Percentiles rank a stretch among this genome's conserved stretches.
Evolutionary conservation across 179 eudicot genomes (phyloP).

Genomic region (Vitellaria paradoxa): DNA sequence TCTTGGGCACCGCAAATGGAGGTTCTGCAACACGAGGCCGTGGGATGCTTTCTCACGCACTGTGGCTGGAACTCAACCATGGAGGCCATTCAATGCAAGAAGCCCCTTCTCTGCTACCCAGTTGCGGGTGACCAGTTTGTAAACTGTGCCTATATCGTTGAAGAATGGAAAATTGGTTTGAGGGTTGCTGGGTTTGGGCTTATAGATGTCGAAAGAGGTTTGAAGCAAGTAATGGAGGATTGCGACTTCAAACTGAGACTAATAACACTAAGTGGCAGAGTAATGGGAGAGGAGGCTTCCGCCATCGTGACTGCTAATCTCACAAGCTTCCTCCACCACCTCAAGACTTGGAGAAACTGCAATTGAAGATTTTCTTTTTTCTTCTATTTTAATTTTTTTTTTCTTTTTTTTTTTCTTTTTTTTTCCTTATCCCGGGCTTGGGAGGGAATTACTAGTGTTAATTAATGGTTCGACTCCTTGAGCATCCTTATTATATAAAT

Average conservation of each 20-base stretch:
- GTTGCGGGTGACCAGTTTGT: slow-evolving; percentile 77
- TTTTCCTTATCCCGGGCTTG: too few relatives aligned
- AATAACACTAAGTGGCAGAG: slow-evolving; percentile 34
- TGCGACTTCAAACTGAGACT: slow-evolving; percentile 36
- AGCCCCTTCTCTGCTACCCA: slow-evolving; percentile 59
- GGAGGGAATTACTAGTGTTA: too few relatives aligned
- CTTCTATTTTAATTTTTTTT: too few relatives aligned
- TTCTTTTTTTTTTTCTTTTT: too few relatives aligned
- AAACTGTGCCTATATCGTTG: slow-evolving; percentile 60
- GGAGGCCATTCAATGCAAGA: slow-evolving; percentile 66
- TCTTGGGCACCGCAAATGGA: slow-evolving; percentile 87
- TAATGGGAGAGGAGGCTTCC: slow-evolving; percentile 49
- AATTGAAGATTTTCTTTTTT: too few relatives aligned
- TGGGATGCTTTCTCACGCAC: slow-evolving; percentile 77
- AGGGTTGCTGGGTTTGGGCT: slow-evolving; percentile 37
- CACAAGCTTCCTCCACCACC: slow-evolving; percentile 31
- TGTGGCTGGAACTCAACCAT: slow-evolving; percentile 92
- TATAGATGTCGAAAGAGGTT: slow-evolving; percentile 35
- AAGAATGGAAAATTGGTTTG: slow-evolving; percentile 64
- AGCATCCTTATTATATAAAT: too few relatives aligned
- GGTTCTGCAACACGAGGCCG: slow-evolving; percentile 51
- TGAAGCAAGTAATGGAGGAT: slow-evolving; percentile 41
- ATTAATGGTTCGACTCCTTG: too few relatives aligned
- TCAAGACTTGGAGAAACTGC: neutral
- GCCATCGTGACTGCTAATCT: slow-evolving; percentile 27